A percentile compares a stretch with the other conserved stretches of the same genome.
Evolutionary conservation across 2,329 filamentous ascomycete genomes (phyloP).

Genomic region (Arachnomyces sp.): DNA sequence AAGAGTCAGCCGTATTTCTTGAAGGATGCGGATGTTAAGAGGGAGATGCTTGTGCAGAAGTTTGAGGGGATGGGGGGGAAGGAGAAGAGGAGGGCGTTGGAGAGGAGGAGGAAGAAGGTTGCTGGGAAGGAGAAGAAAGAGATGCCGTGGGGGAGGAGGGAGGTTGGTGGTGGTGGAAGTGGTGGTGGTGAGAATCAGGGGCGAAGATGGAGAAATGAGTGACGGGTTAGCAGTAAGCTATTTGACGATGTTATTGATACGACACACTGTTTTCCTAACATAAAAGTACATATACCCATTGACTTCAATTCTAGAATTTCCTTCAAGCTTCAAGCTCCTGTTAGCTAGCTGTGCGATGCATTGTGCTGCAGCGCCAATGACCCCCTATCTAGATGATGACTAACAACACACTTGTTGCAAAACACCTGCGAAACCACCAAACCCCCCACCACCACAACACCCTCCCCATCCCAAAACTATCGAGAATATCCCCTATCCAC

Average conservation of each 20-base stretch:
- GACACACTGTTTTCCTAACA: too few relatives aligned
- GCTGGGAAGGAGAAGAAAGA: constrained; percentile 75
- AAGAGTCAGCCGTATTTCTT: constrained; percentile 71
- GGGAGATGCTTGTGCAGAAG: constrained; percentile 67
- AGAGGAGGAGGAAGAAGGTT: constrained; percentile 83
- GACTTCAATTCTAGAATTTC: too few relatives aligned
- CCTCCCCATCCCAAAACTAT: background rate
- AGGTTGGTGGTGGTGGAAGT: constrained; percentile 20
- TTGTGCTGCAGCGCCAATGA: too few relatives aligned
- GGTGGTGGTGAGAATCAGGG: constrained; percentile 22
- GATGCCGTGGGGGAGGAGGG: constrained; percentile 51
- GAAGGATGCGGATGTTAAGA: constrained; percentile 88
- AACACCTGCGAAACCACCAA: too few relatives aligned
- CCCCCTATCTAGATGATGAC: background rate
- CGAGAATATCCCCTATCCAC: constrained; percentile 32
- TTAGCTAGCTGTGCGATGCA: too few relatives aligned
- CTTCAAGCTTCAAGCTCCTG: too few relatives aligned
- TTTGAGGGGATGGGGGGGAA: constrained; percentile 77
- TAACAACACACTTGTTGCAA: background rate
- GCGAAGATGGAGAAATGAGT: constrained; percentile 5
- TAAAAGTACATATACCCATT: too few relatives aligned
- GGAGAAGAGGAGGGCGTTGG: constrained; percentile 75
- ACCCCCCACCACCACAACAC: too few relatives aligned
- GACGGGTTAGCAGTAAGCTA: too few relatives aligned
- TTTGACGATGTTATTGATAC: too few relatives aligned